phyloP scores from a whole-genome alignment of 768 basidiomycete species.

The Macrolepiota albuminosa region DNA sequence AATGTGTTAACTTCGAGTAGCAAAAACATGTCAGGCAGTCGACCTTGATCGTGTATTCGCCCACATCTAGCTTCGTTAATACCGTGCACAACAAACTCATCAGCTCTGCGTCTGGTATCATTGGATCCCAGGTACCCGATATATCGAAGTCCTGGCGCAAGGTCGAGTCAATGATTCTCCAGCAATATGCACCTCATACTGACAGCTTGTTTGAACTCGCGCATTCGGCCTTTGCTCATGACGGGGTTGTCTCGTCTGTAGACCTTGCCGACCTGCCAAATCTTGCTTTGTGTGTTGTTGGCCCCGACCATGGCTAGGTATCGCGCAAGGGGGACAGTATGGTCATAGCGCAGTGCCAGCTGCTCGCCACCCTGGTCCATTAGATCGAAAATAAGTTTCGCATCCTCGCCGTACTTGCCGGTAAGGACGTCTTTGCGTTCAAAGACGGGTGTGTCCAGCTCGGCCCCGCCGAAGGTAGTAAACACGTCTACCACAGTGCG shows the following conservation, averaged over 20 bases:
- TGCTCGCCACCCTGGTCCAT: constrained; percentile 98
- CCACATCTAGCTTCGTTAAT: constrained; percentile 79
- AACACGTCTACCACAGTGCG: constrained; percentile 84
- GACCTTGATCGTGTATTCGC: constrained; percentile 93
- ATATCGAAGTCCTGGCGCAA: constrained; percentile 86
- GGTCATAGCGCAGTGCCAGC: constrained; percentile 90
- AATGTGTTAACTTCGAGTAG: background rate
- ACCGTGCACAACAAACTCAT: constrained; percentile 80
- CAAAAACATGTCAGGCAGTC: background rate
- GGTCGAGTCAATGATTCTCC: background rate
- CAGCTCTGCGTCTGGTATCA: constrained; percentile 96
- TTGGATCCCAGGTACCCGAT: constrained; percentile 86
- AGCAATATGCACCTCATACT: constrained; percentile 14
- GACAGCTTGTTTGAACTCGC: constrained; percentile 97
- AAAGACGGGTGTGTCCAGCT: constrained; percentile 97
- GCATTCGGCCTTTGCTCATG: constrained; percentile 97
- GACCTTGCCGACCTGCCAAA: constrained; percentile 99
- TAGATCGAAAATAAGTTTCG: constrained; percentile 95
- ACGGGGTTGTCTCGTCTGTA: constrained; percentile 95
- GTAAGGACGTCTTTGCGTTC: constrained; percentile 95
- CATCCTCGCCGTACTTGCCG: constrained; percentile 97
- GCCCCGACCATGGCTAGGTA: constrained; percentile 95
- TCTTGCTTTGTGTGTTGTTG: constrained; percentile 67
- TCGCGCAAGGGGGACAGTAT: constrained; percentile 94
- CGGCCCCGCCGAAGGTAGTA: constrained; percentile 81